Conservation (phyloP, 768 basidiomycete species). For the Leccinum disarticulatum region DNA sequence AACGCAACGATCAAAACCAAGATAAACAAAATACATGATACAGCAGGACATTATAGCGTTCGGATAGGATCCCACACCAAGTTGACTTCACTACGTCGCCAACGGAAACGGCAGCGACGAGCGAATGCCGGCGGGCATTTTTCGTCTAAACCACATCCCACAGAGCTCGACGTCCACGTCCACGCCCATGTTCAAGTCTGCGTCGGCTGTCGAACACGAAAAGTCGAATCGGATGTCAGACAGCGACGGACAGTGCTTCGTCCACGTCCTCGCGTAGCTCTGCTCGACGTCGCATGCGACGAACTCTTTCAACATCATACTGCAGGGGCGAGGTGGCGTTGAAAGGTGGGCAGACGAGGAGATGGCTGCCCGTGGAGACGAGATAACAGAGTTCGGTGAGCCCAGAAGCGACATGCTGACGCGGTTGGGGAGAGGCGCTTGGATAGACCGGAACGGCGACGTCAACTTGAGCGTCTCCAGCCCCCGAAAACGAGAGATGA, state of each 20-base stretch:
- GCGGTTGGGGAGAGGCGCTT: slow-evolving; percentile 15
- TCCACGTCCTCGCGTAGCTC: slow-evolving; percentile 30
- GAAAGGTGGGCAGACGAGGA: neutral
- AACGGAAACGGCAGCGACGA: neutral
- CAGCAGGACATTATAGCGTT: neutral
- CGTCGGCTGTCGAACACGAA: slow-evolving; percentile 26
- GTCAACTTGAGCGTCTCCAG: slow-evolving; percentile 30
- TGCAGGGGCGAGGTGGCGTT: neutral
- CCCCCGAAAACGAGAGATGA: slow-evolving; percentile 34
- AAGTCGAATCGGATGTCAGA: slow-evolving; percentile 32
- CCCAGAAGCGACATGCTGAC: slow-evolving; percentile 2
- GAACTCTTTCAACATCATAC: slow-evolving; percentile 25
- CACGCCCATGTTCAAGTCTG: slow-evolving; percentile 30
- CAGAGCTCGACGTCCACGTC: slow-evolving; percentile 32
- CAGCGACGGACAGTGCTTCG: slow-evolving; percentile 27
- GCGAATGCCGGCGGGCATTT: slow-evolving; percentile 1
- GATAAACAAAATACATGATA: neutral
- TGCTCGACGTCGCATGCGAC: slow-evolving; percentile 28
- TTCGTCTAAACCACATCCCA: slow-evolving; percentile 33
- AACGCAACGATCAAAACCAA: neutral
- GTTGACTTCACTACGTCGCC: neutral
- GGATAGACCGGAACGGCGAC: slow-evolving; percentile 31
- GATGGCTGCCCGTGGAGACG: neutral
- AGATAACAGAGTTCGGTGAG: slow-evolving; percentile 4
- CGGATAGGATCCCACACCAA: neutral